Evolutionary conservation across 345 rosid species (phyloP).

Genomic region (Salix udensis): DNA sequence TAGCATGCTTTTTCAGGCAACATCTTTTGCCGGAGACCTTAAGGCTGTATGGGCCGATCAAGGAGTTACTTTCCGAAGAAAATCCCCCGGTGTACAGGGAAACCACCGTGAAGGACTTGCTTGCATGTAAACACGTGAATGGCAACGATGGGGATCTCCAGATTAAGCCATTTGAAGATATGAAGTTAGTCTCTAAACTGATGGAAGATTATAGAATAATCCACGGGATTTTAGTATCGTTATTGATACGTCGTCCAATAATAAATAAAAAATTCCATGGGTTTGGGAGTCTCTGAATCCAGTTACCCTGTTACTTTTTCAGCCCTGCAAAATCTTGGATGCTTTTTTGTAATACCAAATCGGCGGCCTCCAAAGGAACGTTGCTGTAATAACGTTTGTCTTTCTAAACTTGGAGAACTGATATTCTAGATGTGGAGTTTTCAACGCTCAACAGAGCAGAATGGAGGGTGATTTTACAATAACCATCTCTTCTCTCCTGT

Average conservation of each 20-base stretch:
- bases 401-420: no score
- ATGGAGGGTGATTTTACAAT: no score
- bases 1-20: constrained; percentile 5
- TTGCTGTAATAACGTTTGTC: not conserved
- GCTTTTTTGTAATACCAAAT: not conserved
- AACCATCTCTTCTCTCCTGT: no score
- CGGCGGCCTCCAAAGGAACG: not conserved
- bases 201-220: not conserved
- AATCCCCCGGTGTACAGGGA: constrained; percentile 8
- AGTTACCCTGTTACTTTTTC: not conserved
- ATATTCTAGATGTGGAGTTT: no score
- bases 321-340: not conserved
- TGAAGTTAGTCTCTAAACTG: not conserved
- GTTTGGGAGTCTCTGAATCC: not conserved
- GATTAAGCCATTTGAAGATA: constrained; percentile 1
- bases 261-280: not conserved
- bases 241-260: no score
- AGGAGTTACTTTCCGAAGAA: constrained; percentile 10
- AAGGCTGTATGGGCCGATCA: constrained; percentile 17
- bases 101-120: constrained; percentile 4
- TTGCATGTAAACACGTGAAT: not conserved
- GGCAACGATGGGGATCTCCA: not conserved
- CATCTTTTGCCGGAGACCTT: not conserved
- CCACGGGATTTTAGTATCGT: no score
- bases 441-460: no score